A percentile compares a stretch with the other conserved stretches of the same genome.
Conservation (phyloP, 345 rosid genomes). For the Arabidopsis suecica region DNA sequence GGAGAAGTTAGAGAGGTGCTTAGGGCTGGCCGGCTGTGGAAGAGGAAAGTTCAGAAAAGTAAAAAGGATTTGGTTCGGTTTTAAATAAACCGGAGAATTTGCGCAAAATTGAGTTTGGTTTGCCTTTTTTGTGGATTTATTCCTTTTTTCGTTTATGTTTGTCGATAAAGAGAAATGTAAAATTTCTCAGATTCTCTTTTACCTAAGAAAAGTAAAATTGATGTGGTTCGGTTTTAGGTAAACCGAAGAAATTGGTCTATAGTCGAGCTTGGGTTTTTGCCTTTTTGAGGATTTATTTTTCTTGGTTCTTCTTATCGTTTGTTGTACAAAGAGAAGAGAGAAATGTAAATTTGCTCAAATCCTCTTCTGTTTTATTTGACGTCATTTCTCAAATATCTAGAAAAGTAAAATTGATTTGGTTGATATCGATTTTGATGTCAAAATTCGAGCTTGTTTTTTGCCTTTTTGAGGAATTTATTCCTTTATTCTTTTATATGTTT, state of each 20-base stretch:
- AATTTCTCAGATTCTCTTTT: neutral
- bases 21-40: conserved; percentile 12
- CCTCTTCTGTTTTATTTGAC: too few species aligned
- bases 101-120: neutral
- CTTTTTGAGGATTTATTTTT: neutral
- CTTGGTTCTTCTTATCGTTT: neutral
- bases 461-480: neutral
- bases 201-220: too few species aligned
- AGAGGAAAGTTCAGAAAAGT: neutral
- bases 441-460: conserved; percentile 6
- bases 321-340: neutral
- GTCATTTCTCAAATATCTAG: too few species aligned
- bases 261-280: neutral
- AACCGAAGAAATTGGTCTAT: neutral
- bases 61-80: neutral
- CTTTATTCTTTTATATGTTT: neutral
- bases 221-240: neutral
- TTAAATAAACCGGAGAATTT: neutral
- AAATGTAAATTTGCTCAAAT: neutral
- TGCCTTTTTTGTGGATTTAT: neutral
- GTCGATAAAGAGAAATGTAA: neutral
- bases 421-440: neutral
- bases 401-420: neutral
- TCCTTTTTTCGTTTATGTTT: neutral
- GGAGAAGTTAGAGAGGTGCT: conserved; percentile 10